These are phyloP conservation scores for Carnegiea gigantea DNA, from an alignment of 179 eudicot species.

Conservation along the genomic window DNA sequence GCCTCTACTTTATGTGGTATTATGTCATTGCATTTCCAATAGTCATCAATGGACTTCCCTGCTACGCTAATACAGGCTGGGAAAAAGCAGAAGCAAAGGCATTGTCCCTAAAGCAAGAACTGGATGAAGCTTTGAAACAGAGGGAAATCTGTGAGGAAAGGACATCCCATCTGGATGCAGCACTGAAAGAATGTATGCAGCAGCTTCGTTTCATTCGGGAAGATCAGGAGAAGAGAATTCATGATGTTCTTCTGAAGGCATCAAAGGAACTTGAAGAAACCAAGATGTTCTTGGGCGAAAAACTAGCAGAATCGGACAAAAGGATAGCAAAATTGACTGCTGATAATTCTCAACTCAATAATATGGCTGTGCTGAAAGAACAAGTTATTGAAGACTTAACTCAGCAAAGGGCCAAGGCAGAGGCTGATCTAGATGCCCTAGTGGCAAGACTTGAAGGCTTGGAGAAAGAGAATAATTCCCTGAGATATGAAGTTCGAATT, in stretches of 20 bases:
- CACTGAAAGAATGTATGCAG: slow-evolving; percentile 90
- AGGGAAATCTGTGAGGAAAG: slow-evolving; percentile 62
- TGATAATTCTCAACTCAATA: slow-evolving; percentile 60
- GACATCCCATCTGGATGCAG: slow-evolving; percentile 61
- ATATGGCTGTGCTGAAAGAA: slow-evolving; percentile 54
- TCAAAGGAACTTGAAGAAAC: slow-evolving; percentile 60
- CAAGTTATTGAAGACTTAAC: slow-evolving; percentile 57
- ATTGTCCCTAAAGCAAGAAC: slow-evolving; percentile 56
- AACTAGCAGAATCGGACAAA: slow-evolving; percentile 47
- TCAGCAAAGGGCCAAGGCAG: slow-evolving; percentile 39
- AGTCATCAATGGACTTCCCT: neutral
- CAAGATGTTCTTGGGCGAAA: slow-evolving; percentile 42
- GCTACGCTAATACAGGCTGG: slow-evolving; percentile 51
- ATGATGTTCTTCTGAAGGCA: slow-evolving; percentile 59
- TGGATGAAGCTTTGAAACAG: slow-evolving; percentile 58
- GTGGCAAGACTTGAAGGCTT: slow-evolving; percentile 45
- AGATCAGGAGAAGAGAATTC: slow-evolving; percentile 79
- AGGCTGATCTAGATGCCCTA: slow-evolving; percentile 47
- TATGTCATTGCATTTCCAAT: neutral
- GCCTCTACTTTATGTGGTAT: neutral
- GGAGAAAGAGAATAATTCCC: slow-evolving; percentile 70
- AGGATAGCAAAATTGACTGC: slow-evolving; percentile 45
- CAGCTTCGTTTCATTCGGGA: slow-evolving; percentile 80
- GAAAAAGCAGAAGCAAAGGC: slow-evolving; percentile 78
- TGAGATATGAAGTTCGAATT: slow-evolving; percentile 73